These are phyloP conservation scores for Ceriops zippeliana DNA, from an alignment of 345 rosid species.

Conservation along the genomic window DNA sequence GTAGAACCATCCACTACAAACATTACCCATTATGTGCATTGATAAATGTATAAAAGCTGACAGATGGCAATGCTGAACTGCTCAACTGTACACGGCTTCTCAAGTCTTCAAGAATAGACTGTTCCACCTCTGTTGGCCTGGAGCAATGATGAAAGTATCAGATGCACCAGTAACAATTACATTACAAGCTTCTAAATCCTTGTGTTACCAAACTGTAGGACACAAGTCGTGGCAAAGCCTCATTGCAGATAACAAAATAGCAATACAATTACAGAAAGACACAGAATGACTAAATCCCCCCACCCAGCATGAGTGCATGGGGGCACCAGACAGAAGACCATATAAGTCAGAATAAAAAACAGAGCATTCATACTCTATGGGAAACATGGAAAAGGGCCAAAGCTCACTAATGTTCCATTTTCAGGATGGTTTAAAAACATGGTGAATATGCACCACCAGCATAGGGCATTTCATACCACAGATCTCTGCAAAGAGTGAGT, in stretches of 20 bases:
- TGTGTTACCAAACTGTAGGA: neutral
- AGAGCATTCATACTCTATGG: no score
- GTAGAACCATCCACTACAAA: slow-evolving; percentile 3
- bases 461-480: no score
- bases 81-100: slow-evolving; percentile 93
- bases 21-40: slow-evolving; percentile 85
- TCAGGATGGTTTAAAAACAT: no score
- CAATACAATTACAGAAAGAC: neutral
- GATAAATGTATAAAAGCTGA: slow-evolving; percentile 89
- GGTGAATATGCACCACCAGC: no score
- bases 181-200: neutral
- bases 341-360: no score
- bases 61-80: slow-evolving; percentile 73
- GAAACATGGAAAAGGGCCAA: no score
- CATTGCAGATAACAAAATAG: neutral
- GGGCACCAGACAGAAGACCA: no score
- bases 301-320: no score
- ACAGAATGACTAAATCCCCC: no score
- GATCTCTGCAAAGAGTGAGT: no score
- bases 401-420: no score
- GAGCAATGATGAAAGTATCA: slow-evolving; percentile 15
- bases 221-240: neutral
- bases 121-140: slow-evolving; percentile 86
- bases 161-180: slow-evolving; percentile 1
- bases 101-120: slow-evolving; percentile 88